phyloP scores from a whole-genome alignment of 1,139 yeast species.

The Lodderomyces metapsilosis region DNA sequence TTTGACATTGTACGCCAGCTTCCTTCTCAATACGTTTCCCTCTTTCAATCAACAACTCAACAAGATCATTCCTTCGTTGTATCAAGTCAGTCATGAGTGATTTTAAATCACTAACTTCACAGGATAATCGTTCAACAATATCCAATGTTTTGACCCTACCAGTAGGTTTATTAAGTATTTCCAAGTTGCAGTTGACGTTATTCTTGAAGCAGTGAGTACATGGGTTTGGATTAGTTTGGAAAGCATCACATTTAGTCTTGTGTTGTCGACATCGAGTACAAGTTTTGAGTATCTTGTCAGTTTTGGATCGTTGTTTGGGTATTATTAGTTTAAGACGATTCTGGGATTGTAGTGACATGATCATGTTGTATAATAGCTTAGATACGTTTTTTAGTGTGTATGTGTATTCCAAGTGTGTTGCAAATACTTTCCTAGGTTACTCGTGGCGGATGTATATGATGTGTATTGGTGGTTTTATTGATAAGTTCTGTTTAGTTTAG shows the following conservation, averaged over 20 bases:
- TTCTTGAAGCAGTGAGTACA: constrained; percentile 58
- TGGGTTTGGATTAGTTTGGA: constrained; percentile 48
- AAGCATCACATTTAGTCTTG: constrained; percentile 64
- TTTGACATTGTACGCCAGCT: neutral
- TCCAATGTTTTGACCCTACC: constrained; percentile 29
- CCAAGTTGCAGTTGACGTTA: constrained; percentile 52
- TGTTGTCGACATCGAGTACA: constrained; percentile 65
- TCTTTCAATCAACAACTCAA: constrained; percentile 23
- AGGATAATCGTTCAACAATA: constrained; percentile 29
- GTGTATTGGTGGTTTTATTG: too few species aligned
- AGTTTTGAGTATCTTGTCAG: constrained; percentile 45
- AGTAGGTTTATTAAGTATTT: constrained; percentile 29
- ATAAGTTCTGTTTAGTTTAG: too few species aligned
- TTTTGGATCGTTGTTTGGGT: constrained; percentile 16
- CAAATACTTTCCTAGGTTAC: too few species aligned
- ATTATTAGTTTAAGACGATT: constrained; percentile 23
- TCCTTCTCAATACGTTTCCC: constrained; percentile 15
- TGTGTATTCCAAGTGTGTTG: neutral
- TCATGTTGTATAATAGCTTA: constrained; percentile 13
- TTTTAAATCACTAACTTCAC: constrained; percentile 23
- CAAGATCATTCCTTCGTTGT: constrained; percentile 24
- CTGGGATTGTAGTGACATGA: constrained; percentile 21
- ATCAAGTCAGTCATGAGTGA: constrained; percentile 18
- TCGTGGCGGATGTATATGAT: too few species aligned
- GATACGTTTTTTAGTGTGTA: neutral